Base-by-base conservation (phyloP, 352 stramenopile species). In the Peronospora farinosa region DNA sequence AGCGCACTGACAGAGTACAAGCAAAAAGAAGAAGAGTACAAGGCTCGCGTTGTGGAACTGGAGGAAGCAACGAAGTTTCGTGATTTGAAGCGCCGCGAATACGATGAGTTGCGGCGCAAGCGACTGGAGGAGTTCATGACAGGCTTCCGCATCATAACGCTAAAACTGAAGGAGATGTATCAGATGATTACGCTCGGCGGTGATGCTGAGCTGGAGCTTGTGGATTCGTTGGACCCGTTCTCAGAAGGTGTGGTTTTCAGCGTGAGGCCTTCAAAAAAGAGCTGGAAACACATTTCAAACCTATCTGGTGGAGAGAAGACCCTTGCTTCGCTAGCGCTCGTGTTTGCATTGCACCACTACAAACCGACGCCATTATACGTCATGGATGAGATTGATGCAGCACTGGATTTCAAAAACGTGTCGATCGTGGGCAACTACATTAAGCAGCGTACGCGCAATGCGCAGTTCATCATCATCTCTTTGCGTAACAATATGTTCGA, bases 101-200 rank as follows among this genome's bases (percentile, higher is more conserved):
- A 98, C 65, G 97, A 99, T 50, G 90, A 98, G 31, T 79, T 99
- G 19, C 90, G 96, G 32, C 88, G 93, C 38, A 87, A 98, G 58
- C 91, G 97, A 15, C 78, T 99, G 17, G 94, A 98, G 46, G 96
- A 98, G 67, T 99, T 99, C 65, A 99, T 99, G 97, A 82, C 93
- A 19, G 97, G 97, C 7, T 99, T 99, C 72, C 91, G 90, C 25
- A 65, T 80, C 16, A 99, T 99, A 72, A 98, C 96, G 23, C 79
- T 99, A 33, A 99, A 99, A 66, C 78, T 99, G 15, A 99, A 99
- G 78, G 97, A 99, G 61, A 99, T 99, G 96, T 99, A 99, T 61
- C 96, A 99, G 72, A 98, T 98, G 93, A 97, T 97, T 57, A 98
- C 92, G 7, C 74, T 98, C 8, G 93, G 93, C 25, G 93, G 93